phyloP scores from a whole-genome alignment of 345 rosid species.

The Brassica napus region DNA sequence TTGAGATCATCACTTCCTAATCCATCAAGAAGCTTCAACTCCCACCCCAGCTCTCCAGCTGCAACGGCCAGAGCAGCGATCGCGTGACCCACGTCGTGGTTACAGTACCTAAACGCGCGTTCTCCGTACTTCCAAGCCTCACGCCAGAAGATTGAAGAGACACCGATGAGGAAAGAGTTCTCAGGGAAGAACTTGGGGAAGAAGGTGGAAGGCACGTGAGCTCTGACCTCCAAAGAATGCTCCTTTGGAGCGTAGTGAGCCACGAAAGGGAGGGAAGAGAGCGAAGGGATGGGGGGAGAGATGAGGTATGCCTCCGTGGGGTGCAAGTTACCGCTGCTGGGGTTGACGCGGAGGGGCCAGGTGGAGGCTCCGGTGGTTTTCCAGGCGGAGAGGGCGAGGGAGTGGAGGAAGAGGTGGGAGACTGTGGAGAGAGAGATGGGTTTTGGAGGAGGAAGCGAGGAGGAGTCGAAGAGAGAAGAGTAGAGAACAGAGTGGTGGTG shows the following conservation, averaged over 20 bases:
- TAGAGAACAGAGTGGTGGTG: constrained; percentile 44
- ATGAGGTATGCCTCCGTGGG: constrained; percentile 82
- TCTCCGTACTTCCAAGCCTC: constrained; percentile 98
- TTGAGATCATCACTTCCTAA: constrained; percentile 62
- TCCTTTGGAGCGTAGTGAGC: constrained; percentile 85
- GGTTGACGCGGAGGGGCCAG: constrained; percentile 94
- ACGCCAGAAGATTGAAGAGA: constrained; percentile 86
- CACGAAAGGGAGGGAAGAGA: constrained; percentile 57
- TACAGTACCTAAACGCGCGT: constrained; percentile 80
- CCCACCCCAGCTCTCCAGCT: constrained; percentile 88
- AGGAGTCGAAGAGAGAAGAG: constrained; percentile 50
- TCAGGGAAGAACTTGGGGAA: constrained; percentile 52
- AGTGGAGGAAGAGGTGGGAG: constrained; percentile 67
- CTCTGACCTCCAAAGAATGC: constrained; percentile 79
- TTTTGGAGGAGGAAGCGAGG: constrained; percentile 64
- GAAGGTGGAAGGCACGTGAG: constrained; percentile 46
- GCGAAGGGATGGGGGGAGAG: constrained; percentile 55
- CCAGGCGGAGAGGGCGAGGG: constrained; percentile 95
- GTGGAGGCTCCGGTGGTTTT: constrained; percentile 74
- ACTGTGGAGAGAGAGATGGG: constrained; percentile 57
- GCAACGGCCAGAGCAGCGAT: constrained; percentile 72
- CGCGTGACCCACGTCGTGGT: constrained; percentile 90
- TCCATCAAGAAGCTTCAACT: constrained; percentile 84
- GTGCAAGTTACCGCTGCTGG: constrained; percentile 91
- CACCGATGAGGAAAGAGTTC: constrained; percentile 60